Evolutionary conservation across 345 rosid genomes (phyloP).

Genomic region (Cardamine occulta): DNA sequence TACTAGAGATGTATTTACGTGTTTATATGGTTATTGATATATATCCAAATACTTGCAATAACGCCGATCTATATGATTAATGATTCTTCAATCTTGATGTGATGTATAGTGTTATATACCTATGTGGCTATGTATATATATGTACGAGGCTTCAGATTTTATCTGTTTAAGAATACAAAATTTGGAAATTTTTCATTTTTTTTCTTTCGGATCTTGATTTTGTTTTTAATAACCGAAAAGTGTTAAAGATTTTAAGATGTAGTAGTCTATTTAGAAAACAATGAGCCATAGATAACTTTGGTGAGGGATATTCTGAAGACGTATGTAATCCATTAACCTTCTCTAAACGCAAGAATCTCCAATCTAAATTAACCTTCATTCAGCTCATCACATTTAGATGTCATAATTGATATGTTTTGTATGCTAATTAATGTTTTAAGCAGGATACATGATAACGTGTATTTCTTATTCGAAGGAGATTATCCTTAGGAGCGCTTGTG

Average conservation of each 20-base stretch:
- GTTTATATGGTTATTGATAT: constrained; percentile 26
- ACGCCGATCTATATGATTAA: constrained; percentile 28
- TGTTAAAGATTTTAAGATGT: constrained; percentile 2
- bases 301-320: constrained; percentile 7
- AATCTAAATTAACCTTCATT: background rate
- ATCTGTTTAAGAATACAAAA: background rate
- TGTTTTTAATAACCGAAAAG: background rate
- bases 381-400: background rate
- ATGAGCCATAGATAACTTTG: constrained; percentile 4
- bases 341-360: constrained; percentile 13
- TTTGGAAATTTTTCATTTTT: background rate
- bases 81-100: constrained; percentile 22
- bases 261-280: background rate
- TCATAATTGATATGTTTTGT: background rate
- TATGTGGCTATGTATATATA: background rate
- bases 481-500: constrained; percentile 16
- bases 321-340: constrained; percentile 16
- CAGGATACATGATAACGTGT: background rate
- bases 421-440: background rate
- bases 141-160: background rate
- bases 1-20: constrained; percentile 15
- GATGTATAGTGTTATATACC: constrained; percentile 10
- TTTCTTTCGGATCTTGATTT: constrained; percentile 6
- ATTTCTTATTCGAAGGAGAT: background rate
- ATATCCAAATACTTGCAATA: constrained; percentile 34